Evolutionary conservation across 345 rosid genomes (phyloP), one percentile per base, ranked within the genome.

Genomic region (Melaleuca quinquenervia): DNA sequence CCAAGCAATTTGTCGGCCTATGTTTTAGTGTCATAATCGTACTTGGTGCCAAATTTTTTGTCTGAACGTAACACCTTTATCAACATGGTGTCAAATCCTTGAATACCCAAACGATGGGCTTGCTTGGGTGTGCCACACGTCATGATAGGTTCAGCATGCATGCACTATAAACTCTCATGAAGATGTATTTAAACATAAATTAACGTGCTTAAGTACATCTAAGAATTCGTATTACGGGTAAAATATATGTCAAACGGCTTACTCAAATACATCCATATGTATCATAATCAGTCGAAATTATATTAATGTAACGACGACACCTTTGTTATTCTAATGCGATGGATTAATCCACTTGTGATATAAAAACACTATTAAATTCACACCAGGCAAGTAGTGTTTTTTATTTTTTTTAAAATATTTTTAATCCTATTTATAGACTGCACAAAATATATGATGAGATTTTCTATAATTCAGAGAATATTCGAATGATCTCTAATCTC

Each of bases 301-400:
- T 24, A n/a, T 24, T 22, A 55, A 55, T 24, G 60, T 12, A 0
- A 1, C 0, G 24, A 55, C 24, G 60, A 22, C 14, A 22, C 60
- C 27, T 4, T 55, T 24, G 60, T 24, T 55, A 5, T 55, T 55
- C 13, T 22, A 22, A 8, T 9, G 60, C 24, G 3, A 22, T 0
- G 13, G 60, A n/a, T 6, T 55, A 55, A 55, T 13, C 27, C 60
- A 2, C 24, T 55, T 55, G 5, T 22, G 22, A 24, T 13, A 22
- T 24, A 3, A 9, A 55, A 0, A 55, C 0, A 0, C n/a, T n/a
- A 10, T 22, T 55, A 24, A 55, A 55, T 55, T 55, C 27, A 22
- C 60, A 10, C 10, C 10, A 55, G n/a, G n/a, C n/a, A n/a, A n/a
- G n/a, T n/a, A n/a, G n/a, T n/a, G n/a, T n/a, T n/a, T n/a, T n/a